A percentile compares a stretch with the other conserved stretches of the same genome.
These are phyloP conservation scores for Moesziomyces aphidis DNA, from an alignment of 1,284 basidiomycete species.

Conservation along the genomic window DNA sequence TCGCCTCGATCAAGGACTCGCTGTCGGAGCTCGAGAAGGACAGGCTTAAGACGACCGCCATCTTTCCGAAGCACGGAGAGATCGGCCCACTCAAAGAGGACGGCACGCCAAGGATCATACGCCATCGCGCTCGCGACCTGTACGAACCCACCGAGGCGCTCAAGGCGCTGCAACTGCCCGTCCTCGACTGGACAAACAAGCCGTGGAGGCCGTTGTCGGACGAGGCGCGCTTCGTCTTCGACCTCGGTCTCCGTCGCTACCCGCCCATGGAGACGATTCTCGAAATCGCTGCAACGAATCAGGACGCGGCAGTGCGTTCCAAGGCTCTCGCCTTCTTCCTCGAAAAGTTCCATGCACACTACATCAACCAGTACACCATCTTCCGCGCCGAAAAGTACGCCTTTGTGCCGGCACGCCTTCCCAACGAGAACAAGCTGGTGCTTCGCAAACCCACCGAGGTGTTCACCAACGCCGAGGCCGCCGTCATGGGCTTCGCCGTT, in stretches of 20 bases:
- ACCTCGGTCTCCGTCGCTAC: conserved; percentile 79
- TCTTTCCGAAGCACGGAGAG: conserved; percentile 78
- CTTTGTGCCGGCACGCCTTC: conserved; percentile 77
- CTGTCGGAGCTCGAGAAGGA: conserved; percentile 78
- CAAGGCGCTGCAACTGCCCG: conserved; percentile 79
- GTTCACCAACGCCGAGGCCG: conserved; percentile 79
- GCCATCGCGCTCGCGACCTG: conserved; percentile 62
- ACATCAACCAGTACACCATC: conserved; percentile 50
- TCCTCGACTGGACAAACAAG: conserved; percentile 85
- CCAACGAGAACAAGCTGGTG: conserved; percentile 71
- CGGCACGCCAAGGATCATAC: conserved; percentile 50
- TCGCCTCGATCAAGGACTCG: conserved; percentile 84
- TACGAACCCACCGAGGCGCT: conserved; percentile 86
- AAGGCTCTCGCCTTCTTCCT: conserved; percentile 62
- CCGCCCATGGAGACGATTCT: conserved; percentile 77
- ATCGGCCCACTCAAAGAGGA: conserved; percentile 54
- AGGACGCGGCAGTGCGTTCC: conserved; percentile 32
- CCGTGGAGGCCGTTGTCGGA: conserved; percentile 52
- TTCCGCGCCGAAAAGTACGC: conserved; percentile 67
- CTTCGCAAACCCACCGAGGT: conserved; percentile 81
- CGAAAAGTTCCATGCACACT: conserved; percentile 55
- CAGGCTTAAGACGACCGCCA: conserved; percentile 79
- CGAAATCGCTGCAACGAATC: conserved; percentile 41
- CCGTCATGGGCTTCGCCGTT: conserved; percentile 80
- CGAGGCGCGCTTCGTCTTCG: conserved; percentile 83